Conservation (phyloP, 2,329 filamentous ascomycete genomes). For the Alternaria sp. region DNA sequence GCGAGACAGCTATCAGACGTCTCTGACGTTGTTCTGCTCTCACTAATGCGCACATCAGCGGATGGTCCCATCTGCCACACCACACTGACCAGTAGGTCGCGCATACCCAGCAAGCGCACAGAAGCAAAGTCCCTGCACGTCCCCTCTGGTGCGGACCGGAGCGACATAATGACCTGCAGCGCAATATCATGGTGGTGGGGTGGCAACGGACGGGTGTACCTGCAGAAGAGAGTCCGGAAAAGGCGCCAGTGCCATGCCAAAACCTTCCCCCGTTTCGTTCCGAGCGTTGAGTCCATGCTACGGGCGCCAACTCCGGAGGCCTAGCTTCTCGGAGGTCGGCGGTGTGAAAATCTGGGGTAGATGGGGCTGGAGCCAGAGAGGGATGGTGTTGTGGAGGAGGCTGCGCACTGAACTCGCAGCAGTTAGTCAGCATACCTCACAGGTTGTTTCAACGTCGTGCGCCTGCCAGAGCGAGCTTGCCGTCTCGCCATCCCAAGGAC, state of each 20-base stretch:
- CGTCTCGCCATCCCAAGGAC: not conserved
- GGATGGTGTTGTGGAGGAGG: not conserved
- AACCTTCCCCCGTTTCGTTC: not conserved
- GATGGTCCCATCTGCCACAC: not conserved
- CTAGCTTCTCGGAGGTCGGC: not conserved
- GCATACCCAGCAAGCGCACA: slow-evolving; percentile 9
- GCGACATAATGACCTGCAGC: slow-evolving; percentile 20
- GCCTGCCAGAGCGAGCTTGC: not conserved
- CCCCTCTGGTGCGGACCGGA: not conserved
- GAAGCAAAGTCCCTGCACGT: not conserved
- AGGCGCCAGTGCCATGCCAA: slow-evolving; percentile 32
- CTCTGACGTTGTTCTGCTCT: not conserved
- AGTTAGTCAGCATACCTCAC: not conserved
- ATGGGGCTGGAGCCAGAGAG: slow-evolving; percentile 28
- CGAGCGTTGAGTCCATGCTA: not conserved
- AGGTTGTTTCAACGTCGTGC: not conserved
- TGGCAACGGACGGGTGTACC: slow-evolving; percentile 39
- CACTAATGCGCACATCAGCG: not conserved
- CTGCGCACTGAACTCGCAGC: not conserved
- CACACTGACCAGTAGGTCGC: not conserved
- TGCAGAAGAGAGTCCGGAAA: slow-evolving; percentile 39
- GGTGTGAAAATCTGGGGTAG: slow-evolving; percentile 42
- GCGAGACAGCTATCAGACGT: not conserved
- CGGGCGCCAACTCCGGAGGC: not conserved
- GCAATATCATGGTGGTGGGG: slow-evolving; percentile 25